Percentiles rank a stretch among this genome's conserved stretches.
phyloP scores from a whole-genome alignment of 768 basidiomycete species.

The Collybiopsis confluens region DNA sequence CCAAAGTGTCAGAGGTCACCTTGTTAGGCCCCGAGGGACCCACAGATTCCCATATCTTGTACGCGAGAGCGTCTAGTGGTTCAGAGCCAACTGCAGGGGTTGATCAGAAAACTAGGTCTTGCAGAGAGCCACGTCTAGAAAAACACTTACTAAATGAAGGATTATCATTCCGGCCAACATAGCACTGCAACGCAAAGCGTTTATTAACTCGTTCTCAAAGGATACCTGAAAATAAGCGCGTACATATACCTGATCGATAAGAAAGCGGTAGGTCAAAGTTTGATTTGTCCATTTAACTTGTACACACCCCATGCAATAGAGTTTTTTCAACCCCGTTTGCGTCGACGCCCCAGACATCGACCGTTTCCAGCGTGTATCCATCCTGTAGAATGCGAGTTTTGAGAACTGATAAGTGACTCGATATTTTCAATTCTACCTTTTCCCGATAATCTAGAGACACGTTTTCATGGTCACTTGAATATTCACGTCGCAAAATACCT shows the following conservation, averaged over 20 bases:
- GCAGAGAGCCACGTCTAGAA: too few relatives aligned
- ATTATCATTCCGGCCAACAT: slow-evolving; percentile 83
- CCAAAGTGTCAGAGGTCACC: too few relatives aligned
- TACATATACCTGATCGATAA: slow-evolving; percentile 45
- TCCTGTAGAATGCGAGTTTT: too few relatives aligned
- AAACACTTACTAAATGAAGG: slow-evolving; percentile 90
- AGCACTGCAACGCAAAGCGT: slow-evolving; percentile 46
- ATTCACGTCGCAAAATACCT: not conserved
- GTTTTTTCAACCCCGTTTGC: slow-evolving; percentile 46
- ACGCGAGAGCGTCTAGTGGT: too few relatives aligned
- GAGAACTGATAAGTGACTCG: not conserved
- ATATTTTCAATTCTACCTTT: slow-evolving; percentile 45
- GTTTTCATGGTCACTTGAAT: not conserved
- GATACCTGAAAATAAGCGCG: slow-evolving; percentile 11
- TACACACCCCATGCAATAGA: slow-evolving; percentile 49
- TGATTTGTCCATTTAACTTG: not conserved
- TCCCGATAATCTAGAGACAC: slow-evolving; percentile 69
- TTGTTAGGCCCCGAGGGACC: too few relatives aligned
- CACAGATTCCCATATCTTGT: too few relatives aligned
- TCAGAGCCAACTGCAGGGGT: too few relatives aligned
- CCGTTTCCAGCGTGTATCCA: slow-evolving; percentile 80
- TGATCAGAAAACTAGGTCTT: too few relatives aligned
- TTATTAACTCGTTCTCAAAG: not conserved
- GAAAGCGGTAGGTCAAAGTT: not conserved
- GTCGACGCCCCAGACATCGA: slow-evolving; percentile 67